phyloP scores from a whole-genome alignment of 805 yeast genomes.

The Suhomyces pyralidae region DNA sequence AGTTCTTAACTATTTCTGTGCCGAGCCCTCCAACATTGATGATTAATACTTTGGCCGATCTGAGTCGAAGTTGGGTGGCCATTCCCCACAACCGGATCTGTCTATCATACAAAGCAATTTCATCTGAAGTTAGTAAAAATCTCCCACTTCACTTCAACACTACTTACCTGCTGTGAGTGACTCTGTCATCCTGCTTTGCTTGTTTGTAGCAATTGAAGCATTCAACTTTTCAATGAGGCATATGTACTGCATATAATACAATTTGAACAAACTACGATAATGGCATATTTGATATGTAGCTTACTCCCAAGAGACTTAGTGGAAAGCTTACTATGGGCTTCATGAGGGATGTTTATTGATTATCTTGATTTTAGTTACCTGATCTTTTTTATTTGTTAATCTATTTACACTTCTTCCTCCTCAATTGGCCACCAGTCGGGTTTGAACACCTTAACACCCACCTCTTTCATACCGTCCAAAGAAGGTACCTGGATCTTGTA shows the following conservation, averaged over 20 bases:
- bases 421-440: constrained; percentile 79
- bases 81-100: constrained; percentile 96
- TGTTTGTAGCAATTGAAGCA: no score
- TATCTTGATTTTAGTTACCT: no score
- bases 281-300: no score
- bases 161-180: constrained; percentile 20
- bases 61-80: constrained; percentile 78
- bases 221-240: neutral
- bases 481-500: constrained; percentile 29
- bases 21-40: constrained; percentile 77
- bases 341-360: no score
- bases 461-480: constrained; percentile 18
- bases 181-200: neutral
- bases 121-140: constrained; percentile 45
- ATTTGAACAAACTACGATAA: no score
- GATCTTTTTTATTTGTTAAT: neutral
- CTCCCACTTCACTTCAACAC: no score
- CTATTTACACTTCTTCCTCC: neutral
- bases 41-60: constrained; percentile 67
- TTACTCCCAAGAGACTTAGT: no score
- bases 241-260: neutral
- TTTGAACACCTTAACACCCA: constrained; percentile 49
- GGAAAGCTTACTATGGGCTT: no score
- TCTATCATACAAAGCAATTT: constrained; percentile 87
- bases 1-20: constrained; percentile 76